A percentile compares a stretch with the other conserved stretches of the same genome.
Evolutionary conservation across 2,329 filamentous ascomycete species (phyloP).

Genomic region (Verticillium klebahnii): DNA sequence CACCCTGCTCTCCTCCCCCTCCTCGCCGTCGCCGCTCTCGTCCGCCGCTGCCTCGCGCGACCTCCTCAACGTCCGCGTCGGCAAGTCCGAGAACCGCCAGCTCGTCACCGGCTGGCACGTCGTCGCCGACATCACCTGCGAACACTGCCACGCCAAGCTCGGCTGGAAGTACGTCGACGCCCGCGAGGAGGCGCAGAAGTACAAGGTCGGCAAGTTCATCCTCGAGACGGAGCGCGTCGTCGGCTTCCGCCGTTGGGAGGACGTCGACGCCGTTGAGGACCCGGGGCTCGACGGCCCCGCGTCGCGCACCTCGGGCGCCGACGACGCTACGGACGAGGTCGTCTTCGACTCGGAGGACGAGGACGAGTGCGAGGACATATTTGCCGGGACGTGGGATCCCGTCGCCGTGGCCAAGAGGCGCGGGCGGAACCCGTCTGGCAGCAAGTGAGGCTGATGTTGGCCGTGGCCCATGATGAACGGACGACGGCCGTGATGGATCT

Average conservation of each 20-base stretch:
- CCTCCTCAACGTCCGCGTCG: slow-evolving; percentile 53
- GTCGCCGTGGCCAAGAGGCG: slow-evolving; percentile 44
- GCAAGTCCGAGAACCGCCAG: slow-evolving; percentile 48
- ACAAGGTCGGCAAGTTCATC: slow-evolving; percentile 67
- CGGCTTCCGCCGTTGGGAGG: slow-evolving; percentile 50
- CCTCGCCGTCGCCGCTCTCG: not conserved
- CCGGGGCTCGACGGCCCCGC: not conserved
- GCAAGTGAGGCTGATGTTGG: not conserved
- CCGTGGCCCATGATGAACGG: not conserved
- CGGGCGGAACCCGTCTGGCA: slow-evolving; percentile 25
- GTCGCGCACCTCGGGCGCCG: not conserved
- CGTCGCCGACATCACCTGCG: slow-evolving; percentile 59
- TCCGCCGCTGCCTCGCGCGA: not conserved
- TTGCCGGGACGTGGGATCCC: slow-evolving; percentile 57
- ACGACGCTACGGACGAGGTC: slow-evolving; percentile 26
- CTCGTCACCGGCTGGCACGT: slow-evolving; percentile 60
- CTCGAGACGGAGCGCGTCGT: slow-evolving; percentile 57
- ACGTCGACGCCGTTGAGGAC: slow-evolving; percentile 19
- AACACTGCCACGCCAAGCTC: slow-evolving; percentile 49
- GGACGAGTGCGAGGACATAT: slow-evolving; percentile 63
- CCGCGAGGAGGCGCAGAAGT: slow-evolving; percentile 52
- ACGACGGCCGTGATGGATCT: not conserved
- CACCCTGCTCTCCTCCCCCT: slow-evolving; percentile 10
- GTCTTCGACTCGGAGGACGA: slow-evolving; percentile 61
- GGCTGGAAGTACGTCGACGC: slow-evolving; percentile 69